These are phyloP conservation scores for Aspergillus phoenicis DNA, from an alignment of 2,329 filamentous ascomycete genomes.

Conservation along the genomic window DNA sequence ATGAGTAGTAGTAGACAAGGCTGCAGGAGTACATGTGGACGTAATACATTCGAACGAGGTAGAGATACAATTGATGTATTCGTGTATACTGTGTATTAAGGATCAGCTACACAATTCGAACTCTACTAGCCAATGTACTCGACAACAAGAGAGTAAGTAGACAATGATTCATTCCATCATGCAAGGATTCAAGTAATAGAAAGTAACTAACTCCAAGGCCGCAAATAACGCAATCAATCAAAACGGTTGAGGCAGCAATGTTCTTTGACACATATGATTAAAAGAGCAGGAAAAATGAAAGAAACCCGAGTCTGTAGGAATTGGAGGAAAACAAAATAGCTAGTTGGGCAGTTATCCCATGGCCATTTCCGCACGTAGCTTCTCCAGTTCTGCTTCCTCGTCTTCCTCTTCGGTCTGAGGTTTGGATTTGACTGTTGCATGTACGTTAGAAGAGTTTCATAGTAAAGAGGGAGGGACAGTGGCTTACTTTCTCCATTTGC, in stretches of 20 bases:
- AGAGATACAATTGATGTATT: too few relatives aligned
- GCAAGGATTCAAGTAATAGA: neutral
- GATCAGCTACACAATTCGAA: too few relatives aligned
- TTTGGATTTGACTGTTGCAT: slow-evolving; percentile 48
- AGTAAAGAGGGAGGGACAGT: neutral
- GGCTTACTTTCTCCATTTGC: slow-evolving; percentile 75
- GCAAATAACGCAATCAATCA: neutral
- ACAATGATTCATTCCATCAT: slow-evolving; percentile 17
- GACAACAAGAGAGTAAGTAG: neutral
- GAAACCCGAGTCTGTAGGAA: neutral
- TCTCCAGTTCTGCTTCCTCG: slow-evolving; percentile 91
- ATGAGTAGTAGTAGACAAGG: neutral
- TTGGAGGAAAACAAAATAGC: neutral
- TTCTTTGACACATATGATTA: slow-evolving; percentile 4
- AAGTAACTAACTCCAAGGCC: slow-evolving; percentile 5
- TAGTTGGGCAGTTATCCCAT: slow-evolving; percentile 61
- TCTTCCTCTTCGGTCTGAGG: slow-evolving; percentile 74
- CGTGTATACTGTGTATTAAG: too few relatives aligned
- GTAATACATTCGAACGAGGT: too few relatives aligned
- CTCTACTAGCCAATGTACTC: slow-evolving; percentile 2
- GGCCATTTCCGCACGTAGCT: slow-evolving; percentile 94
- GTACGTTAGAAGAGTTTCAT: slow-evolving; percentile 7
- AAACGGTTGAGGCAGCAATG: neutral
- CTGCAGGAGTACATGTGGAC: too few relatives aligned
- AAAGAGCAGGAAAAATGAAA: slow-evolving; percentile 1